Evolutionary conservation across 345 rosid species (phyloP), one percentile per base, ranked within the genome.

Genomic region (Limnanthes douglasii): DNA sequence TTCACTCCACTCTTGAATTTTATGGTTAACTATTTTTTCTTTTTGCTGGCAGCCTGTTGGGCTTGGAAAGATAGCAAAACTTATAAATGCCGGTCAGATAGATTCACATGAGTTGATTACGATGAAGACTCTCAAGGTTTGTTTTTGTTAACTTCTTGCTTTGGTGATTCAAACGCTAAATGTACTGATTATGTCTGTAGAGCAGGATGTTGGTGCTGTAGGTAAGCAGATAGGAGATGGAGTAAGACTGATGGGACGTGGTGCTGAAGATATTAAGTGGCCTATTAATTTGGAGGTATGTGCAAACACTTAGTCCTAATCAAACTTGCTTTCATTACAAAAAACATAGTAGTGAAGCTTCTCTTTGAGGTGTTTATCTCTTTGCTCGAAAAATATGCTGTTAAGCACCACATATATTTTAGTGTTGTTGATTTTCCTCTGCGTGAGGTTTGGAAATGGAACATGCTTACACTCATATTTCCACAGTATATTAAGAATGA

Each of bases 31-130:
- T 13, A 9, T 1, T n/a, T 3, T 19, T 31, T 42, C 13, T 36
- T 37, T 18, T 42, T 25, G 32, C 7, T 59, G 42, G 62, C 82
- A 90, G 98, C 98, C 96, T 0, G 92, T 77, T 13, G 98, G 98
- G 15, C 39, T 90, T 54, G 88, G 94, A 18, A 90, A 90, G 73
- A 84, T 84, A 18, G 96, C 93, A 18, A 65, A 68, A 41, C 85
- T 84, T 48, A 90, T 90, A 48, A 84, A 80, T 43, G 76, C 73
- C 14, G 94, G 98, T 59, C 56, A 80, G 69, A 90, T 90, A 21
- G 98, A 85, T 60, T 85, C 94, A n/a, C 93, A 83, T 62, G 96
- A 84, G 47, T 42, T 90, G 39, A 78, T 90, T 43, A 90, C 98
- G 1, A 90, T 85, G 96, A 90, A 90, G 62, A 84, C 76, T 33